Evolutionary conservation across 495 filamentous ascomycete genomes (phyloP).

Genomic region (Penicillium canescens): DNA sequence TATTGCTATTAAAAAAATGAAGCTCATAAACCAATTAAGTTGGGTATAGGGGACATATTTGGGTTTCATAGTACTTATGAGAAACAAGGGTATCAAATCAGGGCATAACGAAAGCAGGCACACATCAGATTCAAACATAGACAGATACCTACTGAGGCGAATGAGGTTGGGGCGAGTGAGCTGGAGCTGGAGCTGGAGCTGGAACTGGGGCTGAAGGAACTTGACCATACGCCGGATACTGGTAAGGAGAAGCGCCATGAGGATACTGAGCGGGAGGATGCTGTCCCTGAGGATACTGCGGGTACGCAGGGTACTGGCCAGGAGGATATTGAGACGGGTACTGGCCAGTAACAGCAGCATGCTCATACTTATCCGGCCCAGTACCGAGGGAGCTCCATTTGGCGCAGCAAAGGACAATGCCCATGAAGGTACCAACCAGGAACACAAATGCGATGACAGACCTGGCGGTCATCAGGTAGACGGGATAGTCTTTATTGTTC

Average conservation of each 20-base stretch:
- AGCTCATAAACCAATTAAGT: too few relatives aligned
- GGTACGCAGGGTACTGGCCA: conserved; percentile 3
- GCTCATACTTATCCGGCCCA: neutral
- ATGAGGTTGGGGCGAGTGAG: neutral
- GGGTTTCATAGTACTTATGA: too few relatives aligned
- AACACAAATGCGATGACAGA: conserved; percentile 21
- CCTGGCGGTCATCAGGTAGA: conserved; percentile 7
- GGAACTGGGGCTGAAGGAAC: neutral
- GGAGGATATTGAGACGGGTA: conserved; percentile 6
- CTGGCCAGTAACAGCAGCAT: conserved; percentile 2
- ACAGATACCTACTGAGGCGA: neutral
- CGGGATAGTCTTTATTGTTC: neutral
- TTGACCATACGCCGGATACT: neutral
- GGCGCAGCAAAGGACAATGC: conserved; percentile 19
- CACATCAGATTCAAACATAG: neutral
- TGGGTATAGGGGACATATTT: too few relatives aligned
- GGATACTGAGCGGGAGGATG: conserved; percentile 5
- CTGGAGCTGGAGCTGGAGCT: neutral
- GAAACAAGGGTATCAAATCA: neutral
- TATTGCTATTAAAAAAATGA: too few relatives aligned
- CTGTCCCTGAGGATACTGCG: neutral
- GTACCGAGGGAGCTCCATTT: conserved; percentile 20
- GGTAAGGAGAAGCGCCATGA: neutral
- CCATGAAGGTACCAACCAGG: conserved; percentile 20
- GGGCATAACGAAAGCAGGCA: neutral